Evolutionary conservation across 352 stramenopile genomes (phyloP).

Genomic region (Pythium vanterpoolii): DNA sequence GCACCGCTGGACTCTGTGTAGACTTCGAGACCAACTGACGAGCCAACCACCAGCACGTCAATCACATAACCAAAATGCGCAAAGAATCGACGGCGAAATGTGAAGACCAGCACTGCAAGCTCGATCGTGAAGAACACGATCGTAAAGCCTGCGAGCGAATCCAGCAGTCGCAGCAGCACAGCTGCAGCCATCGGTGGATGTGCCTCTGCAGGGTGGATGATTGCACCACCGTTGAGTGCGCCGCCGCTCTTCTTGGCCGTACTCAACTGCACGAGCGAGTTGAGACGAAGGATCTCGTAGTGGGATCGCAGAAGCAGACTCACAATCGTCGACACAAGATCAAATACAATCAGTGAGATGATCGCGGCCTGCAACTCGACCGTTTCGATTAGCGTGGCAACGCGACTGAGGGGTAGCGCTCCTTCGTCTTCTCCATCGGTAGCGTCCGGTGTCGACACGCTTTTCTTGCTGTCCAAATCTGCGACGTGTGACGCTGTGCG

Average conservation of each 20-base stretch:
- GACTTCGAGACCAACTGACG: conserved; percentile 38
- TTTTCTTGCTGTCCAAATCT: neutral
- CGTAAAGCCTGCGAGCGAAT: conserved; percentile 57
- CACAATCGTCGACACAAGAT: conserved; percentile 38
- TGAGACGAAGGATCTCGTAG: conserved; percentile 23
- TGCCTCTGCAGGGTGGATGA: neutral
- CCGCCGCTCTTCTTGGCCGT: neutral
- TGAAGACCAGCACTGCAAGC: conserved; percentile 33
- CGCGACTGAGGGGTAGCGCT: neutral
- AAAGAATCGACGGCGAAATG: conserved; percentile 52
- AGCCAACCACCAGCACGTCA: conserved; percentile 35
- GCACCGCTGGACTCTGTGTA: conserved; percentile 55
- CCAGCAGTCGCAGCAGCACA: conserved; percentile 33
- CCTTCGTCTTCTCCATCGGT: neutral
- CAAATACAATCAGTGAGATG: conserved; percentile 46
- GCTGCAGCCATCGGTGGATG: conserved; percentile 2
- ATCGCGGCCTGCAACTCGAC: conserved; percentile 47
- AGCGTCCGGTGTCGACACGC: neutral
- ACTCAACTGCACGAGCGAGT: conserved; percentile 1
- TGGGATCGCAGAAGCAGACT: conserved; percentile 37
- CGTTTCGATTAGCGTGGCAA: conserved; percentile 43
- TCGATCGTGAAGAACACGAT: conserved; percentile 62
- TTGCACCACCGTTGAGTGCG: neutral
- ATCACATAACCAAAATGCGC: conserved; percentile 55
- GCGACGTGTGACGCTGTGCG: neutral